Percentiles rank a stretch among this genome's conserved stretches.
Conservation (phyloP, 495 filamentous ascomycete species). For the Aspergillus affinis region DNA sequence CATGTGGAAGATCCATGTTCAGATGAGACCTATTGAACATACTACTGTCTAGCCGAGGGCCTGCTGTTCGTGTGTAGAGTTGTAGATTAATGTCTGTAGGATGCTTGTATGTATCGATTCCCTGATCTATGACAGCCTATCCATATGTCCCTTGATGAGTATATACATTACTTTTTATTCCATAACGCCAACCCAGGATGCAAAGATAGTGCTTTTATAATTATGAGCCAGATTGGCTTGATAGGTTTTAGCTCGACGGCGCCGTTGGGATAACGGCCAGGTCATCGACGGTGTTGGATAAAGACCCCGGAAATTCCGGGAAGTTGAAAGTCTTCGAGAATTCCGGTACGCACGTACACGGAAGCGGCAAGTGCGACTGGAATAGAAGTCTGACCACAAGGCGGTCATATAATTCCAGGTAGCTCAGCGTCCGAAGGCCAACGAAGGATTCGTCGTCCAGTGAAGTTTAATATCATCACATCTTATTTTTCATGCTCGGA, state of each 20-base stretch:
- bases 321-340: background rate
- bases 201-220: constrained; percentile 3
- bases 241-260: background rate
- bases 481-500: constrained; percentile 14
- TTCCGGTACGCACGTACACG: background rate
- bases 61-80: background rate
- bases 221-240: background rate
- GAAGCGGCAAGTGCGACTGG: background rate
- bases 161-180: constrained; percentile 3
- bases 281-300: background rate
- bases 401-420: background rate
- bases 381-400: background rate
- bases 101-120: background rate
- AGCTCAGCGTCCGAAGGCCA: background rate
- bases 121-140: background rate
- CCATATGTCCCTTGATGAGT: background rate
- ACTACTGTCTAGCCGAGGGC: background rate
- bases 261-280: background rate
- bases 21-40: background rate
- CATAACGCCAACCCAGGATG: constrained; percentile 13
- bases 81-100: background rate
- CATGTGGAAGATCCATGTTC: background rate
- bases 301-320: background rate
- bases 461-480: background rate
- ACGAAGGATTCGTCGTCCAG: background rate